Evolutionary conservation across 106 monocot species (phyloP), one percentile per base, ranked within the genome.

Genomic region (Phalaenopsis aphrodite): DNA sequence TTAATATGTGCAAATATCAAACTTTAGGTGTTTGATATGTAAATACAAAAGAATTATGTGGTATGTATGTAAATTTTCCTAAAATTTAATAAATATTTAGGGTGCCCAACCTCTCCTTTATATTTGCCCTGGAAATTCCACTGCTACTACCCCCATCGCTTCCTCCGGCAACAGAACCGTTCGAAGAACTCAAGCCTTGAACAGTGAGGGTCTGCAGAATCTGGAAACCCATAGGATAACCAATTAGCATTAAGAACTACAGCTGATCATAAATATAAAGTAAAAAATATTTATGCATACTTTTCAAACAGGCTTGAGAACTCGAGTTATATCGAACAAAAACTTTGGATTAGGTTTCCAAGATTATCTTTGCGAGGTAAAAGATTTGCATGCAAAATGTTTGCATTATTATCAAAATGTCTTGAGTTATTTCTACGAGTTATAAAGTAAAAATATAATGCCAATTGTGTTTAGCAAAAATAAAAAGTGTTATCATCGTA

Each of bases 111-210:
- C 88, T 83, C 30, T 88, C 88, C 65, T 88, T 88, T 65, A 88
- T 10, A 74, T 14, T 67, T 43, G 88, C 85, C 82, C 85, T 85
- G n/a, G 88, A 88, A 45, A 85, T 66, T 49, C 88, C 88, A 85
- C 85, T 85, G 82, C 58, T 84, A 43, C 92, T 96, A 23, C 91
- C 82, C 55, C 61, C 41, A 61, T 80, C 77, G 55, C 66, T 56
- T 75, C 78, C 83, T 11, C 38, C 77, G 46, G 47, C 14, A 67
- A 47, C 80, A 18, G 83, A 66, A 19, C 88, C 73, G 16, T 78
- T 77, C 11, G 80, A 42, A 46, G 87, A 79, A 55, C 46, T 41
- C 16, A 24, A 17, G 43, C 80, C 78, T 74, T 84, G 88, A 78
- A 78, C 75, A 36, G 85, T 75, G 42, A 88, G 88, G 75, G 75